phyloP scores from a whole-genome alignment of 2,329 filamentous ascomycete species.

The Aciculosporium take region DNA sequence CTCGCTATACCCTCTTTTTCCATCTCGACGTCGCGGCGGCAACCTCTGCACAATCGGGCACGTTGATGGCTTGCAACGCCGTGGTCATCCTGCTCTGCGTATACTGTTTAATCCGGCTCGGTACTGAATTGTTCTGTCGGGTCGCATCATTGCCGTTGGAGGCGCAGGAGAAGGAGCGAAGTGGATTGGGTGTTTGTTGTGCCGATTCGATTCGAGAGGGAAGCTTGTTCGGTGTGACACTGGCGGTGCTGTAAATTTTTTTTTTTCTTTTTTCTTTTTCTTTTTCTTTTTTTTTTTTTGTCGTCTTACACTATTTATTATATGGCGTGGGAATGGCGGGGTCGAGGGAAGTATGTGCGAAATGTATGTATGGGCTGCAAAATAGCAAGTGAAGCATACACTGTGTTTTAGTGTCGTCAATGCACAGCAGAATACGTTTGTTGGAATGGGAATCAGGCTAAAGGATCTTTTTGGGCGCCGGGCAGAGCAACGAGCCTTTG shows the following conservation, averaged over 20 bases:
- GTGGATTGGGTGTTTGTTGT: background rate
- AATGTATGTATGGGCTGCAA: conserved; percentile 5
- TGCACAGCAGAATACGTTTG: background rate
- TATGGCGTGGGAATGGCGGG: background rate
- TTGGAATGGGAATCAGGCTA: too few relatives aligned
- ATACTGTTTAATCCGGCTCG: background rate
- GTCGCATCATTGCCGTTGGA: background rate
- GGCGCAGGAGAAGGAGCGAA: background rate
- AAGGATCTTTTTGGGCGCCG: too few relatives aligned
- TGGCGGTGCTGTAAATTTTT: too few relatives aligned
- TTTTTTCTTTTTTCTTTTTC: too few relatives aligned
- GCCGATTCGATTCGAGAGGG: too few relatives aligned
- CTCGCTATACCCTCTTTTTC: background rate
- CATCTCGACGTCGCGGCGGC: background rate
- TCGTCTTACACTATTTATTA: conserved; percentile 4
- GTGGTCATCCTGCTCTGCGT: background rate
- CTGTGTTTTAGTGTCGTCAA: too few relatives aligned
- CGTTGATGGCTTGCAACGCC: background rate
- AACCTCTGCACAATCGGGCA: background rate
- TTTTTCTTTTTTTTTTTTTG: too few relatives aligned
- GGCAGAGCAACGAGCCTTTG: too few relatives aligned
- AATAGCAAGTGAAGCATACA: conserved; percentile 4
- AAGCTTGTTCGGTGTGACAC: background rate
- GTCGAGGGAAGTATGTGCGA: background rate
- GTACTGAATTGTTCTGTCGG: background rate